Evolutionary conservation across 2,329 filamentous ascomycete genomes (phyloP), one percentile per base, ranked within the genome.

Genomic region (Claviceps africana): DNA sequence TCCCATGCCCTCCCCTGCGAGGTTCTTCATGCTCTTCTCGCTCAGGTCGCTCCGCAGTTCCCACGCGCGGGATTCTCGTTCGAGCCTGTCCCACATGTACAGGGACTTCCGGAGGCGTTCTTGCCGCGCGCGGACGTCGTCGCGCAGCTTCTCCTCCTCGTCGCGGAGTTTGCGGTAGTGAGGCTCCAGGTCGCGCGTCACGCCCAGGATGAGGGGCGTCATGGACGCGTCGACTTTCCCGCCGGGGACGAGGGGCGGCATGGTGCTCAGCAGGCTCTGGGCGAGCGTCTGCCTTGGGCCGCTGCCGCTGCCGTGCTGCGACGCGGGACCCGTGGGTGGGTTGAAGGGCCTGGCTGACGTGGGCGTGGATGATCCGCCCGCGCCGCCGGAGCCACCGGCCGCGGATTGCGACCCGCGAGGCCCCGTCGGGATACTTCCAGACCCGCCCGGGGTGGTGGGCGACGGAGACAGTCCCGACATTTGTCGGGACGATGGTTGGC

Each of bases 81-180:
- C 74, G 45, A 77, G 67, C 58, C 70, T 70, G 51, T 80, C 73
- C 75, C 77, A 82, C 30, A 68, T 58, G 45, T 72, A 70, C 39
- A 82, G 64, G 52, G 70, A 76, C 63, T 72, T 74, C 31, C 77
- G 69, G 40, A 81, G 63, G 55, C 72, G 72, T 43, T 81, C 78
- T 58, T 81, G 73, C 60, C 77, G 78, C 25, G 58, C 59, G 21
- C 72, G 69, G 31, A 78, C 64, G 51, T 81, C 78, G 43, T 75
- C 71, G 1, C 78, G 70, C 37, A 79, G 59, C 55, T 73, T 74
- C 61, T 81, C 78, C 59, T 81, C 78, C 46, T 82, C 78, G 40
- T 80, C 77, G 53, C 70, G 71, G 11, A 81, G 68, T 54, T 75
- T 76, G 35, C 70, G 68, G 57, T 72, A 74, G 61, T 79, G 75